These are phyloP conservation scores for Microbotryum violaceum DNA, from an alignment of 1,284 basidiomycete species.

Conservation along the genomic window DNA sequence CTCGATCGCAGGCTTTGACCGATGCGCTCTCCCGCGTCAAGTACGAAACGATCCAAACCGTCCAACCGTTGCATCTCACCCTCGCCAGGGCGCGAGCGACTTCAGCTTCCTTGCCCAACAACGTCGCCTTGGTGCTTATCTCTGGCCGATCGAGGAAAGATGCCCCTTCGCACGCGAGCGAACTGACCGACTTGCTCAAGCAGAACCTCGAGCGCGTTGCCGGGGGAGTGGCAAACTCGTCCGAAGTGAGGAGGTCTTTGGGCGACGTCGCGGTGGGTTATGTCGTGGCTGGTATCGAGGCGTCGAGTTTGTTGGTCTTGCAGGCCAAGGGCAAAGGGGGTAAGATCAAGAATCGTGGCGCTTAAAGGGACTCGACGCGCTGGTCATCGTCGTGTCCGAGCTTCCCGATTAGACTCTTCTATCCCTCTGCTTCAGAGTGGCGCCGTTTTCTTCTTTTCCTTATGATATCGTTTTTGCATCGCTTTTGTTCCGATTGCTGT, in stretches of 20 bases:
- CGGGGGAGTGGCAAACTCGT: slow-evolving; percentile 42
- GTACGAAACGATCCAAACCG: slow-evolving; percentile 37
- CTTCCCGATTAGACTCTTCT: too few relatives aligned
- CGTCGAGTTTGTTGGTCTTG: slow-evolving; percentile 20
- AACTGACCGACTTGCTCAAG: slow-evolving; percentile 58
- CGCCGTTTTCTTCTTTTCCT: too few relatives aligned
- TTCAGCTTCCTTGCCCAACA: slow-evolving; percentile 34
- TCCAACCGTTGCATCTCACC: slow-evolving; percentile 52
- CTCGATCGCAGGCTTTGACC: slow-evolving; percentile 36
- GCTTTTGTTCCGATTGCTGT: too few relatives aligned
- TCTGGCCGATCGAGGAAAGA: slow-evolving; percentile 59
- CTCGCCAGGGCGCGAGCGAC: slow-evolving; percentile 44
- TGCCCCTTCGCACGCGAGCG: slow-evolving; percentile 56
- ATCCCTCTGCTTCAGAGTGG: too few relatives aligned
- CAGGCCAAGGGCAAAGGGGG: slow-evolving; percentile 24
- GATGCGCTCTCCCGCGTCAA: slow-evolving; percentile 39
- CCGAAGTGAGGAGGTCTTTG: slow-evolving; percentile 66
- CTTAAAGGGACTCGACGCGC: neutral
- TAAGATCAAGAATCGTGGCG: slow-evolving; percentile 1
- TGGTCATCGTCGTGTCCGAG: too few relatives aligned
- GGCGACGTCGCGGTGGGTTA: slow-evolving; percentile 71
- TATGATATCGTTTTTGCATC: too few relatives aligned
- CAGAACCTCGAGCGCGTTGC: slow-evolving; percentile 42
- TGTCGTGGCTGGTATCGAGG: slow-evolving; percentile 50
- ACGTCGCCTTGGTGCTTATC: slow-evolving; percentile 51